A percentile compares a stretch with the other conserved stretches of the same genome.
Evolutionary conservation across 257 asterid species (phyloP).

Genomic region (Przewalskia tangutica): DNA sequence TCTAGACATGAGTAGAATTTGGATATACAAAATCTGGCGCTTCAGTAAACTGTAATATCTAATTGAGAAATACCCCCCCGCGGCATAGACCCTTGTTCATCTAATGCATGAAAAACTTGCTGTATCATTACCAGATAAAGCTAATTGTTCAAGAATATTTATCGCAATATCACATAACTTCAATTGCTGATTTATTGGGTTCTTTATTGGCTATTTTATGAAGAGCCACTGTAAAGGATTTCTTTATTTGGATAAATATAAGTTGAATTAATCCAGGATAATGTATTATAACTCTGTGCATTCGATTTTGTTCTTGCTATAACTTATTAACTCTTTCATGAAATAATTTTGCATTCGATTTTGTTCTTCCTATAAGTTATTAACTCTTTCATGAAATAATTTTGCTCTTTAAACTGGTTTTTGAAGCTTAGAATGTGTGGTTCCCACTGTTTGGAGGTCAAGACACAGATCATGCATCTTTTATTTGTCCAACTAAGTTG

Average conservation of each 20-base stretch:
- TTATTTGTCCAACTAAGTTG: not conserved
- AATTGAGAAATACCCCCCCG: not conserved
- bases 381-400: not conserved
- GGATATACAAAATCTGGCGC: not conserved
- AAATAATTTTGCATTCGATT: not conserved
- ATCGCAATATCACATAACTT: not conserved
- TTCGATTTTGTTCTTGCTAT: not conserved
- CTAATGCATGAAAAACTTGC: not conserved
- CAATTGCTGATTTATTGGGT: not conserved
- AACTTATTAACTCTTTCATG: not conserved
- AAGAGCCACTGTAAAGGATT: not conserved
- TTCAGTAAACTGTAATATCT: not conserved
- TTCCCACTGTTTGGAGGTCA: not conserved
- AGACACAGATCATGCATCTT: not conserved
- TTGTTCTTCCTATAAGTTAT: not conserved
- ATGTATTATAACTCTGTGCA: not conserved
- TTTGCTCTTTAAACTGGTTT: not conserved
- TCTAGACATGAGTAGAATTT: not conserved
- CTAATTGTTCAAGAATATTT: not conserved
- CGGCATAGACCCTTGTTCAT: not conserved
- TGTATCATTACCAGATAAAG: not conserved
- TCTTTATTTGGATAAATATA: not conserved
- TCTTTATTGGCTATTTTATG: not conserved
- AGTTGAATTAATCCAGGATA: not conserved
- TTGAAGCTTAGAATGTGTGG: not conserved